Evolutionary conservation across 495 filamentous ascomycete species (phyloP), one percentile per base, ranked within the genome.

Genomic region (Rhypophila decipiens): DNA sequence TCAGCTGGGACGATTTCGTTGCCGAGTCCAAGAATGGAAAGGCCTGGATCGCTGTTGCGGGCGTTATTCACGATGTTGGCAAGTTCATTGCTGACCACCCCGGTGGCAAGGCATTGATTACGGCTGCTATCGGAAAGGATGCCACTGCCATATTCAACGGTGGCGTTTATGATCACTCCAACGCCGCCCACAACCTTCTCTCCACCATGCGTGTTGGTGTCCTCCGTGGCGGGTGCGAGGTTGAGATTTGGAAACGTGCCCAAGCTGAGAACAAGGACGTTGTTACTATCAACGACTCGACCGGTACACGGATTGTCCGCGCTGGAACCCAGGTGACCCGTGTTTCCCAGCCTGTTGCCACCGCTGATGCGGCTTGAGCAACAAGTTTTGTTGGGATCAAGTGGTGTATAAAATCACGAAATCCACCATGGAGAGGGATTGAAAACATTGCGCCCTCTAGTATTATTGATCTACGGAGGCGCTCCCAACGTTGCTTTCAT

Each of bases 61-160:
- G 93, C 73, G 88, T 98, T 47, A 85, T 98, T 38, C 93, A 98
- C 75, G 93, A 98, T 61, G 85, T 96, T 20, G 82, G 82, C 58
- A 80, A 88, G 58, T 98, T 98, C 76, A 90, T 96, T 75, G 87
- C 90, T 69, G 87, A 94, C 59, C 93, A 98, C 73, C 93, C 93
- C 21, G 93, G 93, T 77, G 93, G 93, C 63, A 91, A 90, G 76
- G 86, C 89, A 40, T 84, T 98, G 72, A 96, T 98, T 77, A 82
- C 71, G 50, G 89, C 86, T 18, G 90, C 85, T 39, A 80, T 98
- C 37, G 93, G 93, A 71, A 98, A 98, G 77, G 93, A 98, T 58
- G 93, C 93, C 45, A 96, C 93, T 11, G 90, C 90, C 60, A 94
- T 96, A 75, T 98, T 98, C 83, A 98, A 98, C 76, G 93, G 93